Conservation (phyloP, 225 moss, liverwort and hornwort species). For the Thuidium tamariscinum region DNA sequence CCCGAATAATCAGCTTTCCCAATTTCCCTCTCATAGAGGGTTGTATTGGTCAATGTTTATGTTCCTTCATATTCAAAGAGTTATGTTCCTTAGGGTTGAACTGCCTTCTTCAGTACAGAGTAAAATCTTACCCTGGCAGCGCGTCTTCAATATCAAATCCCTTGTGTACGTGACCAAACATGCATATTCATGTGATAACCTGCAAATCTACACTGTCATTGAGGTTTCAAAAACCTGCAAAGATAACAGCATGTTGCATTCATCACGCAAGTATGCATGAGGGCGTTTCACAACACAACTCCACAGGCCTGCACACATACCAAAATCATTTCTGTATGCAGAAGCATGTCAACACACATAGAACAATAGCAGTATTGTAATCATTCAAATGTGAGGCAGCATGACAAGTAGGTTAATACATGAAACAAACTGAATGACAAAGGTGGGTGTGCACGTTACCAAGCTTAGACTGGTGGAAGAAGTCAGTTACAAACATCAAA, state of each 20-base stretch:
- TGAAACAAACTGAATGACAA: too few species aligned
- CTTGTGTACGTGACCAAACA: not conserved
- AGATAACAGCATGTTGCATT: too few species aligned
- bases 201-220: not conserved
- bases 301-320: too few species aligned
- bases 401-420: accelerated
- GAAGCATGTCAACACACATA: not conserved
- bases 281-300: not conserved
- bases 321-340: too few species aligned
- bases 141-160: not conserved
- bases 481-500: not conserved
- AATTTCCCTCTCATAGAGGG: not conserved
- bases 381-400: too few species aligned
- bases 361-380: not conserved
- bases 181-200: not conserved
- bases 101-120: too few species aligned
- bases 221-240: not conserved
- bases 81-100: accelerated
- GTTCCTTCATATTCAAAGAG: too few species aligned
- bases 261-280: not conserved
- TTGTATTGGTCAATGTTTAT: too few species aligned
- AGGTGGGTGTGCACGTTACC: not conserved
- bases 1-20: too few species aligned
- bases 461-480: not conserved
- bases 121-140: not conserved